Evolutionary conservation across 345 rosid genomes (phyloP).

Genomic region (Eucalyptus polyanthemos): DNA sequence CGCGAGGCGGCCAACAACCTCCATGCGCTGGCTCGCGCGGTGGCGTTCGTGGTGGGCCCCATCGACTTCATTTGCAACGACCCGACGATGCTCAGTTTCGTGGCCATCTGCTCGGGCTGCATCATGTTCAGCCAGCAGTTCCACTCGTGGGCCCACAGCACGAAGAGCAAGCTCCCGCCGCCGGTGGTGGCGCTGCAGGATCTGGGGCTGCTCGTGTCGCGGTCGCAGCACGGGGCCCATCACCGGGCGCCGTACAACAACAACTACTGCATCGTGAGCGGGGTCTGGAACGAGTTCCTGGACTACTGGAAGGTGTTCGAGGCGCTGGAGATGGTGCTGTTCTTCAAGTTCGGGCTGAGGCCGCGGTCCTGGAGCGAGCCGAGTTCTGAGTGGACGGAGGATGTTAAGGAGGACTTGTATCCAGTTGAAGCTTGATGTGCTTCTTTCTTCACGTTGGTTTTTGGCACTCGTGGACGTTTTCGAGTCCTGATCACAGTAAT

Average conservation of each 20-base stretch:
- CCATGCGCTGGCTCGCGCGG: conserved; percentile 51
- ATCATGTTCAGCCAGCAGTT: conserved; percentile 90
- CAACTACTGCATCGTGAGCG: conserved; percentile 88
- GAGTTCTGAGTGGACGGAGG: conserved; percentile 53
- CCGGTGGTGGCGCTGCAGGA: conserved; percentile 60
- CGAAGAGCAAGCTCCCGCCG: conserved; percentile 73
- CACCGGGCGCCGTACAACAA: conserved; percentile 77
- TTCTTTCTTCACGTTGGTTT: neutral
- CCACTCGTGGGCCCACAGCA: conserved; percentile 95
- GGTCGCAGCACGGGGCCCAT: conserved; percentile 58
- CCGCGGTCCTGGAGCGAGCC: conserved; percentile 90
- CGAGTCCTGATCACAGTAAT: neutral
- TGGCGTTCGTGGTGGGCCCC: conserved; percentile 52
- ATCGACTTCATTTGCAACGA: conserved; percentile 33
- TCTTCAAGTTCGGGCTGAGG: conserved; percentile 38
- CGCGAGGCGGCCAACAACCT: conserved; percentile 85
- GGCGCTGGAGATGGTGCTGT: conserved; percentile 68
- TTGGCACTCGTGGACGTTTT: neutral
- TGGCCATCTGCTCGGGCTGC: conserved; percentile 46
- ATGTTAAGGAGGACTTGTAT: neutral
- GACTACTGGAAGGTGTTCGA: conserved; percentile 54
- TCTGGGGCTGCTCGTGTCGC: conserved; percentile 53
- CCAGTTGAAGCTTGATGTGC: neutral
- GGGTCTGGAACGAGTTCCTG: conserved; percentile 61
- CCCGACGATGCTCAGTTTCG: conserved; percentile 43